A percentile compares a stretch with the other conserved stretches of the same genome.
phyloP scores from a whole-genome alignment of 1,284 basidiomycete species.

The Coniophora puteana region DNA sequence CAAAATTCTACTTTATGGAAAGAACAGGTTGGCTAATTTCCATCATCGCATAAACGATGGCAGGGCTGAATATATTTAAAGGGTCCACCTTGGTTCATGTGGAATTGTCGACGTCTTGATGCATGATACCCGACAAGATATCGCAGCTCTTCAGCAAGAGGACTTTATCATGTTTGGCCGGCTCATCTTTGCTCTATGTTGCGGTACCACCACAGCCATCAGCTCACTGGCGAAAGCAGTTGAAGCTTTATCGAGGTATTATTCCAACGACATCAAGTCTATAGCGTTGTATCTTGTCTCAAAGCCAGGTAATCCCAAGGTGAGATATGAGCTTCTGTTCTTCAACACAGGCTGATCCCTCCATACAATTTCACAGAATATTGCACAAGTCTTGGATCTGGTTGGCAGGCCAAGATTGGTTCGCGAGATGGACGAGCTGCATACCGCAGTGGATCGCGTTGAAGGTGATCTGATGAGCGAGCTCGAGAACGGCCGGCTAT shows the following conservation, averaged over 20 bases:
- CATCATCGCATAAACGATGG: slow-evolving; percentile 1
- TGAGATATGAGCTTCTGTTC: slow-evolving; percentile 19
- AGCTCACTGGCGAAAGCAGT: slow-evolving; percentile 72
- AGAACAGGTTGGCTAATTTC: slow-evolving; percentile 65
- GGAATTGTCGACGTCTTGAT: slow-evolving; percentile 83
- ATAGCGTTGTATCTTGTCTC: slow-evolving; percentile 77
- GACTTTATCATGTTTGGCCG: slow-evolving; percentile 87
- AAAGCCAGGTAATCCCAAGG: slow-evolving; percentile 66
- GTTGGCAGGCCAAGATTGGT: slow-evolving; percentile 67
- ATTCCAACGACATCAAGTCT: slow-evolving; percentile 81
- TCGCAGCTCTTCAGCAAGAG: slow-evolving; percentile 74
- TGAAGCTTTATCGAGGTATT: slow-evolving; percentile 72
- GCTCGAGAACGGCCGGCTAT: slow-evolving; percentile 95
- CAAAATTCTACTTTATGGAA: slow-evolving; percentile 87
- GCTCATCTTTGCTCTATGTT: slow-evolving; percentile 80
- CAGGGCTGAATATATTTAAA: slow-evolving; percentile 22
- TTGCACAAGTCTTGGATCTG: slow-evolving; percentile 79
- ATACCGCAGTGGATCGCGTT: slow-evolving; percentile 77
- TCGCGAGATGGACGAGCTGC: slow-evolving; percentile 81
- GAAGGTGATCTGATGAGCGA: slow-evolving; percentile 87
- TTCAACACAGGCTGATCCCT: background rate
- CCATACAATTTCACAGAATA: slow-evolving; percentile 54
- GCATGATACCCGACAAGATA: slow-evolving; percentile 66
- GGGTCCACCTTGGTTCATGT: slow-evolving; percentile 79
- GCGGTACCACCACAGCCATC: slow-evolving; percentile 58